Conservation (phyloP, 202 grass and related monocot species). For the Dendrocalamus latiflorus region DNA sequence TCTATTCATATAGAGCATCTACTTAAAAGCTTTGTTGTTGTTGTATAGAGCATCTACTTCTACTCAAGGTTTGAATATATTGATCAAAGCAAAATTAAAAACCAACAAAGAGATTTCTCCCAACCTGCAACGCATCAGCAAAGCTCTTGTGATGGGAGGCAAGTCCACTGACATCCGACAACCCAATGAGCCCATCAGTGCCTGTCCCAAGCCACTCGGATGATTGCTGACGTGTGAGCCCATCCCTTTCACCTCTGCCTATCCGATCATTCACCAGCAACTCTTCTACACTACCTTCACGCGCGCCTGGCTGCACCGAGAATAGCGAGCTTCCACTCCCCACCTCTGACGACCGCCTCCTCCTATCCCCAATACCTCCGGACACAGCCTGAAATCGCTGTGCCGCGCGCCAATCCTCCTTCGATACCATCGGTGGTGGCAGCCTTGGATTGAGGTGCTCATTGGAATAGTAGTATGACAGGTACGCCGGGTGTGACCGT, state of each 20-base stretch:
- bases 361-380: conserved; percentile 64
- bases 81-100: conserved; percentile 17
- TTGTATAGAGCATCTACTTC: too few relatives aligned
- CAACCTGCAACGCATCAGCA: conserved; percentile 88
- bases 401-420: conserved; percentile 79
- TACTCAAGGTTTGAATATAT: conserved; percentile 5
- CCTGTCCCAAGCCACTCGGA: conserved; percentile 44
- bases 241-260: conserved; percentile 29
- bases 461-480: conserved; percentile 81
- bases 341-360: conserved; percentile 32
- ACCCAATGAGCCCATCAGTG: conserved; percentile 50
- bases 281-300: conserved; percentile 5
- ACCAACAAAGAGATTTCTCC: neutral
- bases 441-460: conserved; percentile 93
- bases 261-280: conserved; percentile 25
- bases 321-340: too few relatives aligned
- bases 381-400: conserved; percentile 58
- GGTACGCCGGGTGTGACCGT: conserved; percentile 71
- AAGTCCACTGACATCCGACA: conserved; percentile 46
- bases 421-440: conserved; percentile 69
- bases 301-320: conserved; percentile 53
- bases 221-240: conserved; percentile 37
- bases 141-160: conserved; percentile 64
- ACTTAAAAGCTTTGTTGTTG: too few relatives aligned
- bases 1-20: neutral